Evolutionary conservation across 2,329 filamentous ascomycete genomes (phyloP), one percentile per base, ranked within the genome.

Genomic region (Penicillium freii): DNA sequence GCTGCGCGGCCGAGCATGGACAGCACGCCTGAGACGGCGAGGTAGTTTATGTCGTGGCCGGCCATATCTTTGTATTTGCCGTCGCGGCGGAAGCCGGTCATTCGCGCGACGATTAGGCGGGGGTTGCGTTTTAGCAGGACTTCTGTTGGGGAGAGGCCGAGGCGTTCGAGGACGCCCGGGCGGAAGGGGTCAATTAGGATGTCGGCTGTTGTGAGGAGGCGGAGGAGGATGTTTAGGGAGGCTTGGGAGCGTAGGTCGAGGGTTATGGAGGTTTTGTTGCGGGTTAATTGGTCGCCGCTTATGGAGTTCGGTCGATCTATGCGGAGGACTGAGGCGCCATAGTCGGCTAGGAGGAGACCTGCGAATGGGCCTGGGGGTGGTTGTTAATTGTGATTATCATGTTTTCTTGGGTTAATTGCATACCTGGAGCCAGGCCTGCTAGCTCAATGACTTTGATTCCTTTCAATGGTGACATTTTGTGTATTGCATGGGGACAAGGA

Each of bases 31-130:
- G 88, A 89, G 0, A 96, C 90, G 48, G 92, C 91, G 42, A 97
- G 87, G 75, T 97, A 97, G 71, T 97, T 97, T 73, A 97, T 96
- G 72, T 97, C 92, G 71, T 97, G 92, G 44, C 92, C 92, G 0
- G 92, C 92, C 92, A 96, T 97, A 68, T 83, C 77, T 47, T 84
- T 84, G 76, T 96, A 97, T 67, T 86, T 87, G 0, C 92, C 93
- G 75, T 95, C 91, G 39, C 92, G 82, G 13, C 93, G 82, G 74
- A 97, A 97, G 0, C 93, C 93, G 2, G 92, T 94, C 84, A 97
- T 88, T 40, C 93, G 87, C 8, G 84, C 91, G 56, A 96, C 86
- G 53, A 97, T 85, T 2, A 97, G 78, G 0, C 87, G 80, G 11
- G 87, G 88, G 73, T 97, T 96, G 19, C 83, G 70, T 25, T 76